Evolutionary conservation across 208 protist genomes (phyloP).

Genomic region (Spongospora subterranea): DNA sequence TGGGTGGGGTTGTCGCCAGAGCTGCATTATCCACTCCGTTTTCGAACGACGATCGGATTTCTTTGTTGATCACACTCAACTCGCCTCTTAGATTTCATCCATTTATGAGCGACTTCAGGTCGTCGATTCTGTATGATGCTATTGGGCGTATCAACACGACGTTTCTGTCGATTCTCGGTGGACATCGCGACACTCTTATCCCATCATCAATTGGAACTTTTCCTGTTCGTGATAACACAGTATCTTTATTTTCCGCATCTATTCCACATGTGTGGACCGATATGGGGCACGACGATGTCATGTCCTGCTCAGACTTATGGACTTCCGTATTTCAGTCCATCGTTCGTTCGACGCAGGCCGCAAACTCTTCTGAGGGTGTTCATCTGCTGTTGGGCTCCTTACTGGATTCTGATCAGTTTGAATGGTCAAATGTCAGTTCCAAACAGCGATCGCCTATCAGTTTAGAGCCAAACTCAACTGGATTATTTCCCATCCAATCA

Average conservation of each 20-base stretch:
- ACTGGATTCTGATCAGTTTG: not conserved
- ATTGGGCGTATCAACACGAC: not conserved
- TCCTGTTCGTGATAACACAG: not conserved
- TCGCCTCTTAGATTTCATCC: not conserved
- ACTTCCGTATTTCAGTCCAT: not conserved
- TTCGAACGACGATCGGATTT: not conserved
- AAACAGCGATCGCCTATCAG: not conserved
- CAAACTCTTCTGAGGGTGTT: not conserved
- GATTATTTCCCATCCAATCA: not conserved
- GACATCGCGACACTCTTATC: slow-evolving; percentile 26
- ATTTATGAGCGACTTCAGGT: not conserved
- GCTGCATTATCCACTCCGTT: not conserved
- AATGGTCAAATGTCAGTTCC: not conserved
- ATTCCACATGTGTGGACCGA: not conserved
- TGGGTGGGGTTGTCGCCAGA: slow-evolving; percentile 9
- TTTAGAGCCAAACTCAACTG: not conserved
- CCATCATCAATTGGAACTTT: not conserved
- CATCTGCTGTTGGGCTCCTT: not conserved
- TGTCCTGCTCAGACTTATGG: not conserved
- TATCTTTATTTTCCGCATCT: not conserved
- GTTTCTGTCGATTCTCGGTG: slow-evolving; percentile 6
- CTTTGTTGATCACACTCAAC: slow-evolving; percentile 8
- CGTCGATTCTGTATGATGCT: not conserved
- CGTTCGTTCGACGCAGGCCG: not conserved
- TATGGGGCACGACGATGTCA: slow-evolving; percentile 1